Evolutionary conservation across 2,329 filamentous ascomycete species (phyloP).

Genomic region (Aspergillus sp.): DNA sequence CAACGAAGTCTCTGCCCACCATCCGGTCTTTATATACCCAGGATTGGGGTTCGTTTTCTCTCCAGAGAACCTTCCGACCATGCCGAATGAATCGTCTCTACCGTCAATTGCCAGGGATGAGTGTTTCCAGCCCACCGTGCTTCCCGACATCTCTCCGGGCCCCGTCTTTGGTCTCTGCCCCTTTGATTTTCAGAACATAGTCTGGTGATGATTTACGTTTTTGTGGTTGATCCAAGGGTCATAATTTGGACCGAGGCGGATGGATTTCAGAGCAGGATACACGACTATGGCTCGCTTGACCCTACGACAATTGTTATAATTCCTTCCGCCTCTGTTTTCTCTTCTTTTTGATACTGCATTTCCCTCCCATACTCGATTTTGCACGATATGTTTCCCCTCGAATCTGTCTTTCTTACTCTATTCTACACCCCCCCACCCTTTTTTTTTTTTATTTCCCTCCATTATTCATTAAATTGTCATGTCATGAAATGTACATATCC

Average conservation of each 20-base stretch:
- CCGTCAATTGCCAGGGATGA: background rate
- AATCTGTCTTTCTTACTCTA: background rate
- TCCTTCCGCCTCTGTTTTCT: background rate
- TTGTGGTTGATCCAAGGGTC: background rate
- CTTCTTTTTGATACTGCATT: background rate
- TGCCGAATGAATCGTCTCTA: background rate
- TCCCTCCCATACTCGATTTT: background rate
- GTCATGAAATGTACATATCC: slow-evolving; percentile 36
- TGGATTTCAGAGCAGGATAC: background rate
- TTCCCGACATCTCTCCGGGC: background rate
- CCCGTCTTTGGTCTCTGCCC: background rate
- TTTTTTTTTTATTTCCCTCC: slow-evolving; percentile 7
- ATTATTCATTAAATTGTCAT: slow-evolving; percentile 18
- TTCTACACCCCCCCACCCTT: background rate
- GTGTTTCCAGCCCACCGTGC: background rate
- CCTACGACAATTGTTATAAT: background rate
- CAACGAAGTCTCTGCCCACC: background rate
- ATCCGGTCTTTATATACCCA: background rate
- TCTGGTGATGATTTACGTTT: background rate
- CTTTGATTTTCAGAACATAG: background rate
- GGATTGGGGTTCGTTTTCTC: background rate
- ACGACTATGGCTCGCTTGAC: background rate
- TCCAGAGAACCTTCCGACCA: background rate
- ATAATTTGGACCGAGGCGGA: background rate
- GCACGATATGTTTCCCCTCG: background rate